These are phyloP conservation scores for Brassica nigra DNA, from an alignment of 345 rosid genomes.

Conservation along the genomic window DNA sequence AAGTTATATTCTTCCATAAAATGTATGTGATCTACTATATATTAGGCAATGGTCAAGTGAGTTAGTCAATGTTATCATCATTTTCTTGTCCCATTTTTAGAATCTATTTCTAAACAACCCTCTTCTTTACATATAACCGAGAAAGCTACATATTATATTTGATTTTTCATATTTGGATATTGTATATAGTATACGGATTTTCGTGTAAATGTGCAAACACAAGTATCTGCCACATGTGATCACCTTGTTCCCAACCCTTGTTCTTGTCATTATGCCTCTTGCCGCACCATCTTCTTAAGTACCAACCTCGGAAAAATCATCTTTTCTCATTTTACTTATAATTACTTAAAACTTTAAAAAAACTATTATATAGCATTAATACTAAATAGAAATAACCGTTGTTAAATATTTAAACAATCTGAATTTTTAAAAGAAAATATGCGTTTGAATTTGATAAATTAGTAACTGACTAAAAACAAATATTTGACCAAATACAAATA, in stretches of 20 bases:
- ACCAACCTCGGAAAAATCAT: constrained; percentile 43
- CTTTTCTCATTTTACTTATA: constrained; percentile 10
- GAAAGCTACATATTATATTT: neutral
- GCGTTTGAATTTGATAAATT: neutral
- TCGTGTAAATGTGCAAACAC: constrained; percentile 3
- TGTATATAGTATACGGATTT: neutral
- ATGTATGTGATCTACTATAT: neutral
- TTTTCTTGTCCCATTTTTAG: neutral
- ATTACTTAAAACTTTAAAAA: neutral
- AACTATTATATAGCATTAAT: neutral
- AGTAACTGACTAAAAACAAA: constrained; percentile 23
- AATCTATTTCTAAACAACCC: neutral
- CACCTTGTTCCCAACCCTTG: constrained; percentile 43
- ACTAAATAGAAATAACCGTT: neutral
- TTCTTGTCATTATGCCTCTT: constrained; percentile 44
- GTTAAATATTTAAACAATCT: neutral
- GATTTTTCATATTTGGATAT: neutral
- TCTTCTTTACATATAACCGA: neutral
- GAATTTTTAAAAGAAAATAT: too few relatives aligned
- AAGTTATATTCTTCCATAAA: neutral
- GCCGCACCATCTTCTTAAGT: constrained; percentile 37
- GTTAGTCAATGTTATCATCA: constrained; percentile 5
- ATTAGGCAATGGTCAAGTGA: constrained; percentile 3
- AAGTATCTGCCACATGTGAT: constrained; percentile 46
- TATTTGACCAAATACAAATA: neutral